Percentiles rank a stretch among this genome's conserved stretches.
These are phyloP conservation scores for Myxozyma sirexii DNA, from an alignment of 805 yeast species.

Conservation along the genomic window DNA sequence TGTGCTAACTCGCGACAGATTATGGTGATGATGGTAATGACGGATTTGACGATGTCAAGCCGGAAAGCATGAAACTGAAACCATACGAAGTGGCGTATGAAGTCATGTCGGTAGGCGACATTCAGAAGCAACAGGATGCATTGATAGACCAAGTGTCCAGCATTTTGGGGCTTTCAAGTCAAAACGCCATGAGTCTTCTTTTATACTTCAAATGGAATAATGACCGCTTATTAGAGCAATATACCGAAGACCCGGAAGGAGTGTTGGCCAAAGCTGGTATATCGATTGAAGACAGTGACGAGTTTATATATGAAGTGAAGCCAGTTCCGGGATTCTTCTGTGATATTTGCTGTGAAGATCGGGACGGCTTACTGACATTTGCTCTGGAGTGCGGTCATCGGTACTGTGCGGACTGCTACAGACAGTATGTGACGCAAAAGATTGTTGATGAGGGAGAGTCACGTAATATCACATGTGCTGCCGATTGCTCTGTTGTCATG, in stretches of 20 bases:
- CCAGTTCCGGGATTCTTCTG: constrained; percentile 51
- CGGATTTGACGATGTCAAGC: constrained; percentile 35
- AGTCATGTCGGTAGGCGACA: constrained; percentile 34
- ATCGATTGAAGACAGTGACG: constrained; percentile 10
- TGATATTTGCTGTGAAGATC: constrained; percentile 71
- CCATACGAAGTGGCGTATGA: constrained; percentile 37
- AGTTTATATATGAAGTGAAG: constrained; percentile 32
- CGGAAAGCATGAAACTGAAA: constrained; percentile 33
- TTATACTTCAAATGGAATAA: constrained; percentile 61
- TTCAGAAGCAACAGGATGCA: constrained; percentile 40
- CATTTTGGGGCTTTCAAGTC: constrained; percentile 46
- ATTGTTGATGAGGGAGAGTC: constrained; percentile 42
- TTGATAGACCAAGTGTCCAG: constrained; percentile 44
- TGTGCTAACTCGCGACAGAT: constrained; percentile 10
- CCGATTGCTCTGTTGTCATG: constrained; percentile 54
- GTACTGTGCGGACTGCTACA: constrained; percentile 71
- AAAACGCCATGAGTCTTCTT: constrained; percentile 50
- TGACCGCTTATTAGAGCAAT: constrained; percentile 58
- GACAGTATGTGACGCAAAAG: constrained; percentile 56
- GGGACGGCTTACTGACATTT: constrained; percentile 47
- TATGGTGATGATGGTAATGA: constrained; percentile 29
- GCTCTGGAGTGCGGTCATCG: constrained; percentile 68
- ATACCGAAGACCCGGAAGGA: constrained; percentile 50
- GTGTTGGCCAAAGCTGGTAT: constrained; percentile 46
- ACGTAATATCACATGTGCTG: constrained; percentile 63